These are phyloP conservation scores for Plasmodium gaboni DNA, from an alignment of 169 alveolate species.

Conservation along the genomic window DNA sequence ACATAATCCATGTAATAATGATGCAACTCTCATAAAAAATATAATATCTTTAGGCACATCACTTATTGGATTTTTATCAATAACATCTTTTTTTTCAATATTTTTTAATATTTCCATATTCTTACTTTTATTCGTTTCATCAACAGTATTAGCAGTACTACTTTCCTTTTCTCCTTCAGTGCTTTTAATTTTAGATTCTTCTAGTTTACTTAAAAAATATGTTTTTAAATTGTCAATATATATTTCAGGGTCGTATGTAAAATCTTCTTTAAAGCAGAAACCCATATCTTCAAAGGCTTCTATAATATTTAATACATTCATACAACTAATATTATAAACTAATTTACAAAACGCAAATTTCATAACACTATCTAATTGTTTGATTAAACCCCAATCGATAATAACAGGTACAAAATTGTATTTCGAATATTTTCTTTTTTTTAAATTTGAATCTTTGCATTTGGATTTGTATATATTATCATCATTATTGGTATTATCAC, in stretches of 20 bases:
- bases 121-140: background rate
- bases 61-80: slow-evolving; percentile 82
- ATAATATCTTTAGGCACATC: slow-evolving; percentile 89
- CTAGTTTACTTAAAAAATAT: slow-evolving; percentile 80
- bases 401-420: slow-evolving; percentile 81
- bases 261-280: slow-evolving; percentile 82
- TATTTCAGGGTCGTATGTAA: slow-evolving; percentile 87
- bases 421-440: background rate
- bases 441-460: background rate
- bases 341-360: slow-evolving; percentile 87
- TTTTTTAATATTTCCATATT: slow-evolving; percentile 45
- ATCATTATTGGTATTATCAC: too few species aligned
- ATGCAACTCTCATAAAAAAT: slow-evolving; percentile 87
- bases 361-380: slow-evolving; percentile 81
- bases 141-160: background rate
- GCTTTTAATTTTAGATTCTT: slow-evolving; percentile 41
- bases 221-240: slow-evolving; percentile 87
- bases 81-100: slow-evolving; percentile 57
- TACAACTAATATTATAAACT: slow-evolving; percentile 83
- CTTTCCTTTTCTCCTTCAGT: slow-evolving; percentile 25
- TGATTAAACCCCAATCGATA: slow-evolving; percentile 90
- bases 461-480: too few species aligned
- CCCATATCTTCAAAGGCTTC: slow-evolving; percentile 92
- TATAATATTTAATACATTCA: slow-evolving; percentile 87
- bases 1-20: slow-evolving; percentile 88